Evolutionary conservation across 495 filamentous ascomycete species (phyloP).

Genomic region (Annulohypoxylon maeteangense): DNA sequence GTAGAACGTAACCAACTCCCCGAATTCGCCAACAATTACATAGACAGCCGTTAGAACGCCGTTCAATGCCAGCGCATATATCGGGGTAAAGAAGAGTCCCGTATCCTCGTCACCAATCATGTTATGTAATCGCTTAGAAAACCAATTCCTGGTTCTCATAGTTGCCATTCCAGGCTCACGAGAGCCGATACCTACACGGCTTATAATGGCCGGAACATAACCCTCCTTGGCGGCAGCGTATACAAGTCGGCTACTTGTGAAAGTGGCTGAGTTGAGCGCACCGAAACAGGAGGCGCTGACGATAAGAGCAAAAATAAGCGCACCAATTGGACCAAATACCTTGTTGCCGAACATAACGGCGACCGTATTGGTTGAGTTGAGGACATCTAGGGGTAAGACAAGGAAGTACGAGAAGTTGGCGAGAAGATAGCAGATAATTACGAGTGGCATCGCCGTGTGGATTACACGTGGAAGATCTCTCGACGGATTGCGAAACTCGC

Average conservation of each 20-base stretch:
- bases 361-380: conserved; percentile 89
- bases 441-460: conserved; percentile 95
- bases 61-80: conserved; percentile 89
- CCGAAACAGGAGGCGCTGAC: conserved; percentile 91
- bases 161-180: conserved; percentile 52
- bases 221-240: conserved; percentile 97
- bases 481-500: conserved; percentile 91
- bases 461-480: conserved; percentile 94
- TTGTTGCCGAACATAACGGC: conserved; percentile 92
- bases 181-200: conserved; percentile 78
- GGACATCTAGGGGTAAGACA: conserved; percentile 82
- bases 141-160: conserved; percentile 68
- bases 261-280: conserved; percentile 92
- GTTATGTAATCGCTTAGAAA: conserved; percentile 63
- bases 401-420: conserved; percentile 95
- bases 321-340: conserved; percentile 86
- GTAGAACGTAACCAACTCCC: conserved; percentile 93
- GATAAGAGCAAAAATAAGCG: conserved; percentile 86
- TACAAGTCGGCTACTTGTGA: conserved; percentile 90
- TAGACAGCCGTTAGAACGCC: conserved; percentile 75
- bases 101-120: conserved; percentile 70
- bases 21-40: conserved; percentile 87
- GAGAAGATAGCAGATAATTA: conserved; percentile 88
- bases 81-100: conserved; percentile 83
- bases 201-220: conserved; percentile 86